Conservation (phyloP, 257 asterid genomes). For the Solanum corneliomulleri region DNA sequence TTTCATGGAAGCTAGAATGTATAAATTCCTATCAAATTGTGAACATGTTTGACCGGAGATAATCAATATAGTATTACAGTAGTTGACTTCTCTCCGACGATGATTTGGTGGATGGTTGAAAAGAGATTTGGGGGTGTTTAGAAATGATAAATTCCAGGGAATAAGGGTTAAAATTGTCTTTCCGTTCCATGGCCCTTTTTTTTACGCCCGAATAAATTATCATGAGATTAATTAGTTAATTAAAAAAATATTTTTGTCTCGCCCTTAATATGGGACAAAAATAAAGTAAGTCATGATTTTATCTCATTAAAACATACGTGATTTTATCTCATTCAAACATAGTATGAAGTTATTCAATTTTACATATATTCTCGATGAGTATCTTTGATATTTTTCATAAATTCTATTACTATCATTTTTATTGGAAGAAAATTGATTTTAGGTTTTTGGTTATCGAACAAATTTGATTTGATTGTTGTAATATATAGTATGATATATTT, state of each 20-base stretch:
- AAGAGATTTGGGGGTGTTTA: not conserved
- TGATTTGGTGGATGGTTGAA: not conserved
- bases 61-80: not conserved
- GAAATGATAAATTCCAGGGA: not conserved
- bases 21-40: not conserved
- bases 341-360: not conserved
- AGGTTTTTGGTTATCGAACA: fast-evolving
- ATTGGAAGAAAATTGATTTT: fast-evolving
- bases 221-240: no score
- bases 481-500: no score
- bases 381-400: not conserved
- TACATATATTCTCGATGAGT: no score
- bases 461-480: no score
- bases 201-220: no score
- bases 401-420: no score
- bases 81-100: not conserved
- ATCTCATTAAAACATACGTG: not conserved
- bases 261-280: no score
- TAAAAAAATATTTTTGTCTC: no score
- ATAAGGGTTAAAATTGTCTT: not conserved
- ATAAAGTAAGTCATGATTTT: no score
- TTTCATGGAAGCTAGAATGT: not conserved
- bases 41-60: not conserved
- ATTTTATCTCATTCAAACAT: not conserved
- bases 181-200: no score